Evolutionary conservation across 352 stramenopile species (phyloP), one percentile per base, ranked within the genome.

Genomic region (Phytopythium vexans): DNA sequence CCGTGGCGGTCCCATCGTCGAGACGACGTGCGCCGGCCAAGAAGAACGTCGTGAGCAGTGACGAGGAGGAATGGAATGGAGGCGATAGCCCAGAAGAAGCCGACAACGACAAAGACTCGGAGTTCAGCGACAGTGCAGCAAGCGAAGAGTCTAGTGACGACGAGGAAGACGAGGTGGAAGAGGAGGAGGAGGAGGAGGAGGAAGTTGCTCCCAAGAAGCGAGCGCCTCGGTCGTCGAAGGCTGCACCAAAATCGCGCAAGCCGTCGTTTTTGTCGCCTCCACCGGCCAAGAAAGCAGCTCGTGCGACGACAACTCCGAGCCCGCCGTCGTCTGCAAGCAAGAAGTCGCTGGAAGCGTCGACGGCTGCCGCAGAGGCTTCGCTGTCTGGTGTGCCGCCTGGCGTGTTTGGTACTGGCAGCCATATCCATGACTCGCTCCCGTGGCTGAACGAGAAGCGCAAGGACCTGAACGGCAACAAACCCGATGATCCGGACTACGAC

Each of bases 351-450:
- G 60, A 81, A 39, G 42, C 63, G 42, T 60, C 66, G 4, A 54
- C 75, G 4, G 55, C 47, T 6, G 38, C 54, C 3, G 42, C 46
- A 14, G 38, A 56, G 33, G 47, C 36, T 36, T 55, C 66, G 41
- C 53, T 62, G 2, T 52, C 61, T 1, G 52, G 42, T 10, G 43
- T 68, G 12, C 56, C 67, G 1, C 78, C 36, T 14, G 66, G 62
- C 1, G 78, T 87, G 27, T 78, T 75, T 3, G 76, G 83, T 43
- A 58, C 77, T 54, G 80, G 79, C 9, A 84, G 66, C 32, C 82
- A 91, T 58, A 82, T 87, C 34, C 97, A 99, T 66, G 93, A 99
- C 66, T 88, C 88, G 15, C 71, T 98, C 6, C 38, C 69, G 34
- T 99, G 96, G 77, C 71, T 99, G 14, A 72, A 89, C 50, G 67